phyloP scores from a whole-genome alignment of 352 stramenopile genomes.

The Phytophthora chlamydospora region DNA sequence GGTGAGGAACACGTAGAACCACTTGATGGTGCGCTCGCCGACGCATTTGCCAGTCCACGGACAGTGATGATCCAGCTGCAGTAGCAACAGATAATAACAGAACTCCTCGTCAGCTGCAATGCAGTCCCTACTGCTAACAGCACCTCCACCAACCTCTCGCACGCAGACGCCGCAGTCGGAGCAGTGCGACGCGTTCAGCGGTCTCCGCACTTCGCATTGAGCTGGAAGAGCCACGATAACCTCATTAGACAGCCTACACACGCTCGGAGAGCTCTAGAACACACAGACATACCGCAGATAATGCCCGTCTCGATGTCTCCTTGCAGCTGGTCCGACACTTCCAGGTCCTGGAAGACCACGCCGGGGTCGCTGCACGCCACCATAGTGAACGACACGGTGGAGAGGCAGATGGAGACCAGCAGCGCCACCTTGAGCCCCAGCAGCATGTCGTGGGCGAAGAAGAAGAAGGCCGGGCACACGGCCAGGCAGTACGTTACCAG shows the following conservation, averaged over 20 bases:
- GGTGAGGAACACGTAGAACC: slow-evolving; percentile 84
- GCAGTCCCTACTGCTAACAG: not conserved
- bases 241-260: not conserved
- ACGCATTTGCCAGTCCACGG: slow-evolving; percentile 93
- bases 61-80: slow-evolving; percentile 91
- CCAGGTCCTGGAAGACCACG: slow-evolving; percentile 61
- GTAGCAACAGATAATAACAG: not conserved
- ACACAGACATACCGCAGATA: slow-evolving; percentile 61
- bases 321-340: slow-evolving; percentile 28
- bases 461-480: slow-evolving; percentile 57
- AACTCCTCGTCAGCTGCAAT: not conserved
- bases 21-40: slow-evolving; percentile 76
- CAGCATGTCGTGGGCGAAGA: slow-evolving; percentile 54
- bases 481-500: slow-evolving; percentile 76
- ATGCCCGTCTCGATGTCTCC: slow-evolving; percentile 53
- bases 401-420: slow-evolving; percentile 55
- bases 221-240: slow-evolving; percentile 41
- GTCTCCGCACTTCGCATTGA: slow-evolving; percentile 76
- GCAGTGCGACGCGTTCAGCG: slow-evolving; percentile 77
- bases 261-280: not conserved
- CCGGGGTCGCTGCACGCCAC: slow-evolving; percentile 81
- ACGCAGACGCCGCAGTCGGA: slow-evolving; percentile 82
- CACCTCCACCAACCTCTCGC: slow-evolving; percentile 41
- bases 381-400: slow-evolving; percentile 75
- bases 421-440: slow-evolving; percentile 54